These are phyloP conservation scores for Thymus mandschuricus DNA, from an alignment of 257 asterid species.

Conservation along the genomic window DNA sequence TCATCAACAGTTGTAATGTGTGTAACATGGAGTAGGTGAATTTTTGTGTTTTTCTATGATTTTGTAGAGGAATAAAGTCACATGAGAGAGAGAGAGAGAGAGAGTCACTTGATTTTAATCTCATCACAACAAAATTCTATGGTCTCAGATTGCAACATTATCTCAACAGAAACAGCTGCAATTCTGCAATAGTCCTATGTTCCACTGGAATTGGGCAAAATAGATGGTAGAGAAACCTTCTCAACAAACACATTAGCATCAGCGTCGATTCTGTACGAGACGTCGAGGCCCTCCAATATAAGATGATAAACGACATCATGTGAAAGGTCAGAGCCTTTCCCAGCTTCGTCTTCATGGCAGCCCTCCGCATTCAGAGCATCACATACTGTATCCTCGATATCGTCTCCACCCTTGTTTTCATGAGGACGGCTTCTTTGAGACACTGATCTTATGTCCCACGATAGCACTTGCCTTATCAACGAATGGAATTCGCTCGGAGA, in stretches of 20 bases:
- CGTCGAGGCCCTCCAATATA: slow-evolving; percentile 65
- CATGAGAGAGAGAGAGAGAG: neutral
- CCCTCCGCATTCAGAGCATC: slow-evolving; percentile 27
- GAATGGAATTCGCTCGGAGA: slow-evolving; percentile 63
- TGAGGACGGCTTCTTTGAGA: slow-evolving; percentile 74
- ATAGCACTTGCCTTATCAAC: slow-evolving; percentile 77
- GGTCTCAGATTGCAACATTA: neutral
- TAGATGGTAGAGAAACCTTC: slow-evolving; percentile 41
- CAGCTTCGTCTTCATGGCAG: slow-evolving; percentile 35
- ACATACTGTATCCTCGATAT: neutral
- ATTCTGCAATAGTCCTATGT: neutral
- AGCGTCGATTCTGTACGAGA: slow-evolving; percentile 71
- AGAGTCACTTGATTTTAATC: neutral
- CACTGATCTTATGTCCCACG: slow-evolving; percentile 87
- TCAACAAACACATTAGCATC: slow-evolving; percentile 67
- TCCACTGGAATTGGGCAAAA: slow-evolving; percentile 2
- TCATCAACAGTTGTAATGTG: neutral
- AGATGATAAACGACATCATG: slow-evolving; percentile 61
- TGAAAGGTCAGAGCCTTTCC: slow-evolving; percentile 23
- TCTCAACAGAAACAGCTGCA: neutral
- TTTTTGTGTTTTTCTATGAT: neutral
- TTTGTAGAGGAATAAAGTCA: too few relatives aligned
- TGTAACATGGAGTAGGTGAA: neutral
- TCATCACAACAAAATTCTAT: neutral
- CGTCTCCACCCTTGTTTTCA: slow-evolving; percentile 32